Conservation (phyloP, 2,329 filamentous ascomycete species). For the Thermochaetoides dissita region DNA sequence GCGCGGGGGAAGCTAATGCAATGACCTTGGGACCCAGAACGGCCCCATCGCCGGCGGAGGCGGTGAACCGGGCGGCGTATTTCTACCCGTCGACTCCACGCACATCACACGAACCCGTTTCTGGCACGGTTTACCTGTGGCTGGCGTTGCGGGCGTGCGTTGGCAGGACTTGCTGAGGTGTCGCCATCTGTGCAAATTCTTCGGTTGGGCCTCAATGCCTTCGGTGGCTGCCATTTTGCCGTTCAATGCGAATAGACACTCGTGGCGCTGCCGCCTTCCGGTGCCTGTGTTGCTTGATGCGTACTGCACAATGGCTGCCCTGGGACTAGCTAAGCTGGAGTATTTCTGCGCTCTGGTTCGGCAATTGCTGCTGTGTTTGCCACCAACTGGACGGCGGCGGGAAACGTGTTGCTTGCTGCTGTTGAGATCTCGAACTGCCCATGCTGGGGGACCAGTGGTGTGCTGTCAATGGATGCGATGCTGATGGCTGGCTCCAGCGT, state of each 20-base stretch:
- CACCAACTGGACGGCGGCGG: neutral
- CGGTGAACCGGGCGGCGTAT: slow-evolving; percentile 4
- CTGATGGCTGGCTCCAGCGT: neutral
- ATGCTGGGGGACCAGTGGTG: slow-evolving; percentile 2
- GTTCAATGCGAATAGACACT: no score
- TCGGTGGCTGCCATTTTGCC: no score
- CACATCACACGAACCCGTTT: no score
- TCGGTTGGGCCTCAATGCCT: slow-evolving; percentile 9
- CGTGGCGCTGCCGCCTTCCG: no score
- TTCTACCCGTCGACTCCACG: slow-evolving; percentile 3
- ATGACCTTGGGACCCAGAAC: slow-evolving; percentile 2
- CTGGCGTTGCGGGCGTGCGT: slow-evolving; percentile 2
- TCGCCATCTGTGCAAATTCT: slow-evolving; percentile 5
- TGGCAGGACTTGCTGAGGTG: neutral
- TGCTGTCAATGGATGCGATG: slow-evolving; percentile 7
- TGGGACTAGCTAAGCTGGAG: slow-evolving; percentile 3
- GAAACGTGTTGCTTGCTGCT: no score
- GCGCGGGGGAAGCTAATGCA: slow-evolving; percentile 4
- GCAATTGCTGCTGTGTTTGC: neutral
- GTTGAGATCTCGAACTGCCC: no score
- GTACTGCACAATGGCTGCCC: neutral
- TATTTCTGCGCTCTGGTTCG: neutral
- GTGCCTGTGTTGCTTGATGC: no score
- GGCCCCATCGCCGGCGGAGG: neutral
- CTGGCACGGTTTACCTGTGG: neutral